A percentile compares a stretch with the other conserved stretches of the same genome.
Conservation (phyloP, 1,284 basidiomycete genomes). For the Omphalotus olearius region DNA sequence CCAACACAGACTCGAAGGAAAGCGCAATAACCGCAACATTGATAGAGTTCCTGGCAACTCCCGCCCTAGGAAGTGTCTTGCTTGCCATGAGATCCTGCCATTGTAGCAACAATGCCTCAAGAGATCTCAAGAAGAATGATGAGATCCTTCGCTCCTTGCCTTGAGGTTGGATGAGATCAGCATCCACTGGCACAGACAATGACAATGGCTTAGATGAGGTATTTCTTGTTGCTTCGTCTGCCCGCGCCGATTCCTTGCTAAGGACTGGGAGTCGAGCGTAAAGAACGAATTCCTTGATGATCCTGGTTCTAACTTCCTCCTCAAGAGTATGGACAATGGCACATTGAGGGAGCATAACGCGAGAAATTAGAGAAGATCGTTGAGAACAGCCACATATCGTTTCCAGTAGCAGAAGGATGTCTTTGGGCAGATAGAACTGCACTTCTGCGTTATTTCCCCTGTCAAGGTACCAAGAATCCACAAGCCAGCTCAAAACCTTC, state of each 20-base stretch:
- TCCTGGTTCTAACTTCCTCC: constrained; percentile 50
- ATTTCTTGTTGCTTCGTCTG: neutral
- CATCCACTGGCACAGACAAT: constrained; percentile 14
- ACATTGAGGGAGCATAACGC: constrained; percentile 60
- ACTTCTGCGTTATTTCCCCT: constrained; percentile 37
- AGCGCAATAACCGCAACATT: constrained; percentile 67
- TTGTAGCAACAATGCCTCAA: constrained; percentile 47
- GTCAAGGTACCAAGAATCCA: constrained; percentile 67
- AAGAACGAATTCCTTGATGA: constrained; percentile 70
- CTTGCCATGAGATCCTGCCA: constrained; percentile 41
- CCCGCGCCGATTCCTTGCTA: neutral
- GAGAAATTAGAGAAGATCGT: constrained; percentile 39
- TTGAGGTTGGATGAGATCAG: constrained; percentile 37
- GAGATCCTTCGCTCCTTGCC: constrained; percentile 65
- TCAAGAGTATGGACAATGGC: constrained; percentile 56
- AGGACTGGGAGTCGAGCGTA: constrained; percentile 51
- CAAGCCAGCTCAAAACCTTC: constrained; percentile 79
- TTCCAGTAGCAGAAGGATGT: constrained; percentile 62
- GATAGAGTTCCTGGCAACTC: constrained; percentile 59
- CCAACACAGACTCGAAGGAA: constrained; percentile 63
- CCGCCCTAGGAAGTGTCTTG: constrained; percentile 43
- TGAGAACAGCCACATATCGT: constrained; percentile 55
- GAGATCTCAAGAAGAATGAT: constrained; percentile 51
- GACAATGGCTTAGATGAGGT: neutral
- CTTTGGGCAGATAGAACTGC: constrained; percentile 49